phyloP scores from a whole-genome alignment of 331 rosid genomes.

The Rhamnella rubrinervis region DNA sequence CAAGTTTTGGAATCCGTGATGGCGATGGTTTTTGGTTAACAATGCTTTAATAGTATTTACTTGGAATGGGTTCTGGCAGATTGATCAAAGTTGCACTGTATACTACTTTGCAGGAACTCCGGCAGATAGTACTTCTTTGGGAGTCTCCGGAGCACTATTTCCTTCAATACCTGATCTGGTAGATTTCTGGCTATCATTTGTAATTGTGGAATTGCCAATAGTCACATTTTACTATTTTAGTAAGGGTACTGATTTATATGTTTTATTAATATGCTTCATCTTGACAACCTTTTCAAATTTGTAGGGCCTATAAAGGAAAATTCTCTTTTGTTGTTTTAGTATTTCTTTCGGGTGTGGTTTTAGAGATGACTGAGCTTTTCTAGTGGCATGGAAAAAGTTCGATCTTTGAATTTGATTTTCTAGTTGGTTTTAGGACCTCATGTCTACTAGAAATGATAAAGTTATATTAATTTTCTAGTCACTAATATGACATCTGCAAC shows the following conservation, averaged over 20 bases:
- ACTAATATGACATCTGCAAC: slow-evolving; percentile 16
- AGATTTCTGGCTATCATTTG: slow-evolving; percentile 12
- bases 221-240: background rate
- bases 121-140: slow-evolving; percentile 82
- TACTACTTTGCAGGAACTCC: slow-evolving; percentile 61
- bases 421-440: background rate
- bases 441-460: background rate
- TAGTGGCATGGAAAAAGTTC: background rate
- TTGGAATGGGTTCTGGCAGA: too few relatives aligned
- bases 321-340: background rate
- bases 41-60: too few relatives aligned
- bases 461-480: slow-evolving; percentile 4
- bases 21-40: too few relatives aligned
- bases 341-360: background rate
- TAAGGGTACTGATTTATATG: background rate
- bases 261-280: background rate
- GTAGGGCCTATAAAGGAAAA: background rate
- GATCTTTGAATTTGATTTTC: background rate
- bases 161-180: slow-evolving; percentile 69
- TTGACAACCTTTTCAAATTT: slow-evolving; percentile 1
- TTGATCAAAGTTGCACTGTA: too few relatives aligned
- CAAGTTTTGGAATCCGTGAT: too few relatives aligned
- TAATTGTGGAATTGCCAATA: background rate
- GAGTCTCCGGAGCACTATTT: slow-evolving; percentile 69
- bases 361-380: background rate